Percentiles rank a stretch among this genome's conserved stretches.
Conservation (phyloP, 306 rosid species). For the Cyamopsis tetragonoloba region DNA sequence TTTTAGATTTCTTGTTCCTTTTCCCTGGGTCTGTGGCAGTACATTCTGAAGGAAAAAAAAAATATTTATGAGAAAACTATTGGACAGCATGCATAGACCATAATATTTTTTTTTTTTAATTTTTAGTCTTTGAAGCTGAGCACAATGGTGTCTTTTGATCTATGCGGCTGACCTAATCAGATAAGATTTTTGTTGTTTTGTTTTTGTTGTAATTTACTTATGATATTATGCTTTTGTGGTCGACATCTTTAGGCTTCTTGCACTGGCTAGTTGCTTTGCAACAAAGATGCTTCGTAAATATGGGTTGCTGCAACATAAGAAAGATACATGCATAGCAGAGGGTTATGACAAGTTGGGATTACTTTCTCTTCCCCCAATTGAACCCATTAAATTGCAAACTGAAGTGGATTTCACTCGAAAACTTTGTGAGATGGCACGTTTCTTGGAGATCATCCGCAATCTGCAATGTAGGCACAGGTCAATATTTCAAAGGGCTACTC, state of each 20-base stretch:
- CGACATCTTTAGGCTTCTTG: slow-evolving; percentile 70
- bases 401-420: slow-evolving; percentile 55
- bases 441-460: slow-evolving; percentile 86
- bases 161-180: too few relatives aligned
- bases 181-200: too few relatives aligned
- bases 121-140: too few relatives aligned
- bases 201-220: background rate
- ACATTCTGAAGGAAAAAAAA: background rate
- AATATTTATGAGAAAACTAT: background rate
- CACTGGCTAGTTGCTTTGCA: slow-evolving; percentile 70
- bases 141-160: too few relatives aligned
- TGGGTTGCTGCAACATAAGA: slow-evolving; percentile 62
- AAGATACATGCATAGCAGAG: slow-evolving; percentile 34
- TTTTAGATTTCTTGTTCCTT: slow-evolving; percentile 19
- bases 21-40: background rate
- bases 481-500: slow-evolving; percentile 66
- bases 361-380: slow-evolving; percentile 60
- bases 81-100: background rate
- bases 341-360: slow-evolving; percentile 30
- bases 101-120: too few relatives aligned
- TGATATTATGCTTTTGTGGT: slow-evolving; percentile 25
- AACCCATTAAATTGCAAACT: slow-evolving; percentile 38
- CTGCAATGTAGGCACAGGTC: slow-evolving; percentile 69
- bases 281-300: slow-evolving; percentile 81
- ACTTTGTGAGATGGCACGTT: slow-evolving; percentile 82